phyloP scores from a whole-genome alignment of 176 grass and related monocot species.

The Tillandsia leiboldiana region DNA sequence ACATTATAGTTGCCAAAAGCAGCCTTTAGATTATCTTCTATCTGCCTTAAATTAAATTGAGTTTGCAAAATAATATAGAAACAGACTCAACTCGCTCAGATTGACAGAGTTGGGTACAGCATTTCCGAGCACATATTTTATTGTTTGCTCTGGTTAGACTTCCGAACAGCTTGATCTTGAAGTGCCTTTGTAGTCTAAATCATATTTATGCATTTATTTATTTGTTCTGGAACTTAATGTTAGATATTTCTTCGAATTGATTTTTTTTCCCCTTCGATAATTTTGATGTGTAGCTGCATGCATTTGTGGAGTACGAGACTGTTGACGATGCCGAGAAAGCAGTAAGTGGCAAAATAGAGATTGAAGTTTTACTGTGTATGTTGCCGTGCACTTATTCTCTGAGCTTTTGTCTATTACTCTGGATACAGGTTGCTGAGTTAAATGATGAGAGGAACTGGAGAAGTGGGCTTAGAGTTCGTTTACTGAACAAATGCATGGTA shows the following conservation, averaged over 20 bases:
- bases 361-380: not conserved
- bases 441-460: conserved; percentile 99
- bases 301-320: conserved; percentile 94
- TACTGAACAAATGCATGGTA: conserved; percentile 81
- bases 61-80: too few relatives aligned
- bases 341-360: conserved; percentile 33
- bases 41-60: too few relatives aligned
- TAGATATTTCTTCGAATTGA: conserved; percentile 1
- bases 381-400: not conserved
- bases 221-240: not conserved
- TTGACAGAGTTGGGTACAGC: not conserved
- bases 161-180: not conserved
- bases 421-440: conserved; percentile 58
- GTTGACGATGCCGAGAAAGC: conserved; percentile 83
- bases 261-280: conserved; percentile 13
- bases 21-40: too few relatives aligned
- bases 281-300: conserved; percentile 57
- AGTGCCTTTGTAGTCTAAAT: not conserved
- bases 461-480: conserved; percentile 78
- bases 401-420: not conserved
- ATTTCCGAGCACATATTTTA: not conserved
- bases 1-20: too few relatives aligned
- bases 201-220: not conserved
- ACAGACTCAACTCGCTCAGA: too few relatives aligned
- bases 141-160: not conserved